Conservation (phyloP, 2,329 filamentous ascomycete species). For the Sclerotinia sclerotiorum region DNA sequence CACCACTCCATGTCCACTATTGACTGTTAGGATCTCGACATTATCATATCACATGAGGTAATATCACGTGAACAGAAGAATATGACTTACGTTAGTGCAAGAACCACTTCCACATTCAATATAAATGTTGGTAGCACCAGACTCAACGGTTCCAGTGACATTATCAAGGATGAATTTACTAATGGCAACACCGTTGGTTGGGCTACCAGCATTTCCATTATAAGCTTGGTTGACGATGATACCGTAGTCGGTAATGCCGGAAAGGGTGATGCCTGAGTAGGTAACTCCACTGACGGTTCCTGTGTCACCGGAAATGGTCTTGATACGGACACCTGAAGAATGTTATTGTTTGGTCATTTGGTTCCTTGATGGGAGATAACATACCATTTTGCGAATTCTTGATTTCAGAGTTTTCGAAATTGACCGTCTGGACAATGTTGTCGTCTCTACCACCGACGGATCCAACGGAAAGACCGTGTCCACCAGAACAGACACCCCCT, state of each 20-base stretch:
- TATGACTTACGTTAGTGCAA: constrained; percentile 43
- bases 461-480: constrained; percentile 54
- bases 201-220: constrained; percentile 48
- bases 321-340: constrained; percentile 54
- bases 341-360: constrained; percentile 39
- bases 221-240: constrained; percentile 57
- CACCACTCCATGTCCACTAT: constrained; percentile 52
- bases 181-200: constrained; percentile 51
- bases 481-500: constrained; percentile 34
- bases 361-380: constrained; percentile 43
- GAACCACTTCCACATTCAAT: constrained; percentile 54
- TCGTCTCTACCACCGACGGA: constrained; percentile 56
- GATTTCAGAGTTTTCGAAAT: constrained; percentile 49
- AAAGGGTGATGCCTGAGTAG: constrained; percentile 52
- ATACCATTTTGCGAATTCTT: constrained; percentile 52
- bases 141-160: constrained; percentile 47
- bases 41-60: background rate
- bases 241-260: constrained; percentile 50
- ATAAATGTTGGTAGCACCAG: constrained; percentile 46
- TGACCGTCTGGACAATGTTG: constrained; percentile 55
- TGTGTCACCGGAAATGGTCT: constrained; percentile 53
- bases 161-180: constrained; percentile 48
- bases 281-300: constrained; percentile 53
- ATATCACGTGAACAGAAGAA: background rate
- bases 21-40: background rate